Percentiles rank a stretch among this genome's conserved stretches.
Conservation (phyloP, 441 rosid species). For the Pelargonium fulgidum region DNA sequence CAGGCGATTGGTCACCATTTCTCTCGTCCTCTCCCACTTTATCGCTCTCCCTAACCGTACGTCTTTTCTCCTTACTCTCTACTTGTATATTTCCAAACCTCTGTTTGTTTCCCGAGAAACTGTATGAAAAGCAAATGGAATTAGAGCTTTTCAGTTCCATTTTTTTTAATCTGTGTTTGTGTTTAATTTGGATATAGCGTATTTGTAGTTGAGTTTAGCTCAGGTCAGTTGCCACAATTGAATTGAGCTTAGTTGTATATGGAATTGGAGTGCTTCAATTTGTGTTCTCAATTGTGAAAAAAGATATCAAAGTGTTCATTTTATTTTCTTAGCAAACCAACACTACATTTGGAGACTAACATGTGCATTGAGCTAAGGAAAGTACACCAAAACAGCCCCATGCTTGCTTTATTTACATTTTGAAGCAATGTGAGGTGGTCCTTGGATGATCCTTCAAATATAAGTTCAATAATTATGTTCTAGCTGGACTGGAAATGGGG, state of each 20-base stretch:
- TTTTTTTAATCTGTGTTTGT: background rate
- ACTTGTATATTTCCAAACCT: background rate
- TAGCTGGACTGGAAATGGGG: too few species aligned
- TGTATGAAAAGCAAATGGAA: background rate
- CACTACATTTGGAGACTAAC: too few species aligned
- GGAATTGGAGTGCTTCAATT: too few species aligned
- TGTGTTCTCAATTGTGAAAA: too few species aligned
- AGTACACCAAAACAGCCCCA: background rate
- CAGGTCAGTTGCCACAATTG: too few species aligned
- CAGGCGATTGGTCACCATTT: slow-evolving; percentile 55
- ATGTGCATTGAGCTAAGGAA: too few species aligned
- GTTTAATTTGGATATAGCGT: background rate
- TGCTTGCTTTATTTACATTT: background rate
- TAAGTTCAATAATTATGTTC: background rate
- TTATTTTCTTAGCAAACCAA: too few species aligned
- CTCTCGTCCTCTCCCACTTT: slow-evolving; percentile 44
- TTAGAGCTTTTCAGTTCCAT: background rate
- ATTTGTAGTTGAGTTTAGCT: too few species aligned
- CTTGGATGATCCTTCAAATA: background rate
- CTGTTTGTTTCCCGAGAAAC: background rate
- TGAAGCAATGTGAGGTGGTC: background rate
- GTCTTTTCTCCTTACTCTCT: background rate
- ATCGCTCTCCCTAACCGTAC: slow-evolving; percentile 41
- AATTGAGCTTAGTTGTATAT: too few species aligned
- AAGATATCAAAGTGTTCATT: too few species aligned